Evolutionary conservation across 140 eudicot genomes (phyloP).

Genomic region (Senecio squalidus): DNA sequence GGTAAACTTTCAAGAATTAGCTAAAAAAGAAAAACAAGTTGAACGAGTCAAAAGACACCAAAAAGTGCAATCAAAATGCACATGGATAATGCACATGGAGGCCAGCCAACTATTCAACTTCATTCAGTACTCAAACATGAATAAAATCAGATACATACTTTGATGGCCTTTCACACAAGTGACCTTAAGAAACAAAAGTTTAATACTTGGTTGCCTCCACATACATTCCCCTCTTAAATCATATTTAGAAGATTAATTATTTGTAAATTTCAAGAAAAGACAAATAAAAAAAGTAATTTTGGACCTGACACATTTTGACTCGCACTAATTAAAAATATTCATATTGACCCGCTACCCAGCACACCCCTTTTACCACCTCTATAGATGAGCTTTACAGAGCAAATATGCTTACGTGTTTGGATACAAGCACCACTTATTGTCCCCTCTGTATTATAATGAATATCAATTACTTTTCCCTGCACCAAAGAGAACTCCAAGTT

Average conservation of each 20-base stretch:
- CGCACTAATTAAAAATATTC: background rate
- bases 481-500: slow-evolving; percentile 18
- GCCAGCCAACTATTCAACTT: too few relatives aligned
- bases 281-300: too few relatives aligned
- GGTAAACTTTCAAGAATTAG: background rate
- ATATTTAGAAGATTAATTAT: too few relatives aligned
- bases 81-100: too few relatives aligned
- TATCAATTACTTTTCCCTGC: slow-evolving; percentile 85
- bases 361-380: background rate
- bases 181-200: too few relatives aligned
- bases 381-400: slow-evolving; percentile 4
- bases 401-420: slow-evolving; percentile 66
- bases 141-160: too few relatives aligned
- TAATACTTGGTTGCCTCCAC: too few relatives aligned
- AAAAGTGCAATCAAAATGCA: background rate
- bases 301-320: background rate
- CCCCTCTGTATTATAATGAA: slow-evolving; percentile 59
- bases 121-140: too few relatives aligned
- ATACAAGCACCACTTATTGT: slow-evolving; percentile 66
- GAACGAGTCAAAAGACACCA: background rate
- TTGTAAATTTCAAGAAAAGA: too few relatives aligned
- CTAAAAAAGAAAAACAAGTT: background rate
- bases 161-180: too few relatives aligned
- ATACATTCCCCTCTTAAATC: too few relatives aligned
- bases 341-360: background rate